These are phyloP conservation scores for Chrysanthemum makinoi DNA, from an alignment of 129 eudicot genomes.

Conservation along the genomic window DNA sequence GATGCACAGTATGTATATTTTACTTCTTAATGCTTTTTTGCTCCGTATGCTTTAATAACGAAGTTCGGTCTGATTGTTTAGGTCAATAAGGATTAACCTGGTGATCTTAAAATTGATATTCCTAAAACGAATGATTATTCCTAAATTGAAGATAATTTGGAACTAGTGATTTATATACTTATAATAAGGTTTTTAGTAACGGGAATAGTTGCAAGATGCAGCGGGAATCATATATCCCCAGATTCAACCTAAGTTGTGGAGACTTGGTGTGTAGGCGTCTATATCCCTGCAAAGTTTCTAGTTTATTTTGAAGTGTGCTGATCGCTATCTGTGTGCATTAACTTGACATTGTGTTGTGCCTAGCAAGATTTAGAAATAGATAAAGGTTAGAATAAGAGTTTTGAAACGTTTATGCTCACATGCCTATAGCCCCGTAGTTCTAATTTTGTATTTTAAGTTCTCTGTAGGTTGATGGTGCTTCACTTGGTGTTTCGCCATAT, in stretches of 20 bases:
- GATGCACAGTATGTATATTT: slow-evolving; percentile 79
- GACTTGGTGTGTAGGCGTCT: not conserved
- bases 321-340: not conserved
- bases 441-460: not conserved
- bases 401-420: not conserved
- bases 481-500: slow-evolving; percentile 1
- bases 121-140: too few relatives aligned
- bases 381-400: not conserved
- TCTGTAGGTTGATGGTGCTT: not conserved
- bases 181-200: too few relatives aligned
- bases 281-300: not conserved
- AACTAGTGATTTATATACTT: too few relatives aligned
- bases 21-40: slow-evolving; percentile 10
- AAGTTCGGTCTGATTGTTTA: not conserved
- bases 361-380: not conserved
- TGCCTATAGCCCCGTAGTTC: not conserved
- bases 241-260: not conserved
- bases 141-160: too few relatives aligned
- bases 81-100: not conserved
- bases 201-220: not conserved
- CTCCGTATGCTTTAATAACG: not conserved
- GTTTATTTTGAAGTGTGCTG: not conserved
- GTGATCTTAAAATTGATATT: too few relatives aligned
- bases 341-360: not conserved
- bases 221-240: not conserved